These are phyloP conservation scores for Marchantia paleacea DNA, from an alignment of 225 moss, liverwort and hornwort species.

Conservation along the genomic window DNA sequence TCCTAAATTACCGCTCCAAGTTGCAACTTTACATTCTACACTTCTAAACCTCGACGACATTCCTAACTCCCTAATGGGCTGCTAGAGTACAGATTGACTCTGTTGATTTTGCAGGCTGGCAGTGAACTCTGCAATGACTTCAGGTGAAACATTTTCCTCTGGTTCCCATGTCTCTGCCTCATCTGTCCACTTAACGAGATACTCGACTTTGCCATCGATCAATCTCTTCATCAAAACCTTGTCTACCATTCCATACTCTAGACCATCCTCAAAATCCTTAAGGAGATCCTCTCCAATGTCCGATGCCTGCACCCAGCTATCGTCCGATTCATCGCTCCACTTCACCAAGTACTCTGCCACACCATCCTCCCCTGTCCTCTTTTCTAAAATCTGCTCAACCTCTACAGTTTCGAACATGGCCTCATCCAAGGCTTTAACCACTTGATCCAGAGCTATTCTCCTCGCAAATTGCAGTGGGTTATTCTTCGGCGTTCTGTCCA, in stretches of 20 bases:
- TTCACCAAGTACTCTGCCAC: constrained; percentile 73
- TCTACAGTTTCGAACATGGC: constrained; percentile 82
- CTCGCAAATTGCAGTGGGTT: constrained; percentile 94
- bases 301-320: constrained; percentile 66
- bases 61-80: neutral
- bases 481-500: constrained; percentile 62
- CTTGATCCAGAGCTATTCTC: constrained; percentile 85
- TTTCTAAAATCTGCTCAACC: constrained; percentile 86
- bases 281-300: constrained; percentile 82
- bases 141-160: constrained; percentile 68
- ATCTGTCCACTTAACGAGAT: constrained; percentile 84
- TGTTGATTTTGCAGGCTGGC: neutral
- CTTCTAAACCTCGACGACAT: neutral
- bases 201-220: constrained; percentile 61
- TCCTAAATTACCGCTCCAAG: neutral
- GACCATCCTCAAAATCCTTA: constrained; percentile 85
- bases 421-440: constrained; percentile 87
- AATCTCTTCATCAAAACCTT: constrained; percentile 64
- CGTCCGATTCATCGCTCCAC: constrained; percentile 84
- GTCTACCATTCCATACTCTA: constrained; percentile 90
- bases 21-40: constrained; percentile 12
- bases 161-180: constrained; percentile 75
- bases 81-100: neutral
- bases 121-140: constrained; percentile 63
- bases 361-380: constrained; percentile 58